Evolutionary conservation across 129 eudicot genomes (phyloP).

Genomic region (Centaurea solstitialis): DNA sequence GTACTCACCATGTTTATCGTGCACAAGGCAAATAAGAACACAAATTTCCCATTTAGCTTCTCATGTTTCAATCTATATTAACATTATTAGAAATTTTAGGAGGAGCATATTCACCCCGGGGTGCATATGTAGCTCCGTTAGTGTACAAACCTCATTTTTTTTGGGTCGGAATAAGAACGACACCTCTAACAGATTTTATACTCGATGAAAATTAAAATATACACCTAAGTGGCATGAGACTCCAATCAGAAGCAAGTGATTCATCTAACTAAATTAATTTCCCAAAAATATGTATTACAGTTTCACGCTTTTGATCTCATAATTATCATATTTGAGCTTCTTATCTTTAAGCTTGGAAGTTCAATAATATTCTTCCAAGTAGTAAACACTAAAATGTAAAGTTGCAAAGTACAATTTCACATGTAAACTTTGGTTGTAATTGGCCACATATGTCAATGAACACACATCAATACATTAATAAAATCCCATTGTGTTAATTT

Average conservation of each 20-base stretch:
- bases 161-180: neutral
- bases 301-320: neutral
- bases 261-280: neutral
- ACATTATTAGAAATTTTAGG: too few species aligned
- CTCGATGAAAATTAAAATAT: too few species aligned
- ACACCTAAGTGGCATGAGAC: neutral
- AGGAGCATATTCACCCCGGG: too few species aligned
- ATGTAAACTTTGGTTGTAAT: too few species aligned
- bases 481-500: neutral
- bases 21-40: too few species aligned
- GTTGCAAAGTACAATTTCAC: too few species aligned
- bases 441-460: neutral
- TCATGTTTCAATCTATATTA: too few species aligned
- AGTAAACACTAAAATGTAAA: too few species aligned
- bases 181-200: too few species aligned
- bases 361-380: too few species aligned
- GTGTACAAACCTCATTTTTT: neutral
- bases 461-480: neutral
- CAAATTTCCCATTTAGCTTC: too few species aligned
- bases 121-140: too few species aligned
- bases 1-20: neutral
- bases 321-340: neutral
- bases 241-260: neutral
- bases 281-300: neutral
- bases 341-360: neutral